Evolutionary conservation across 257 asterid genomes (phyloP), one percentile per base, ranked within the genome.

Genomic region (Rehmannia glutinosa): DNA sequence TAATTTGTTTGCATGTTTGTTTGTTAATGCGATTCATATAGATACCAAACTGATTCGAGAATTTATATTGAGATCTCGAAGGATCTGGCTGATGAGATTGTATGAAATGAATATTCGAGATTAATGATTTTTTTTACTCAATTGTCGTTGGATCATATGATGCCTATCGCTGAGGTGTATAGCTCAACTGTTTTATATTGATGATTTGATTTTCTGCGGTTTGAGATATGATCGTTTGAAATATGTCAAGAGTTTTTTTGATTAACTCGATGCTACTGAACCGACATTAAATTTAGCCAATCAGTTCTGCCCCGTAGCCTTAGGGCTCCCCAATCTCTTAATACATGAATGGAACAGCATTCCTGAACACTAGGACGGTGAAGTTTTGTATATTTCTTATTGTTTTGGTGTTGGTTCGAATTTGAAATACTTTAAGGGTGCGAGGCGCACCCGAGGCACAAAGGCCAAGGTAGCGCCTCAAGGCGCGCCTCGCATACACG

Each of bases 11-110:
- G 53, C 69, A n/a, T 66, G 30, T 39, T 49, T 39, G 52, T 36
- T 8, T 36, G 36, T 75, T 38, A 49, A 65, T 66, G 59, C 47
- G 58, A 53, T 71, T 63, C 35, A n/a, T 55, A 10, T 52, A 32
- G 47, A 12, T 0, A 6, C 27, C 12, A 32, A 6, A 24, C 38
- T 57, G 10, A 12, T 28, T 76, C 60, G 2, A 20, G 38, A 24
- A 17, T 54, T 24, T 28, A 5, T 47, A n/a, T 38, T 19, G 17
- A 38, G 77, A 59, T 73, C 74, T 70, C 47, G 17, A 13, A 30
- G 61, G 77, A 73, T 73, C 77, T 64, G 53, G 72, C 17, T 46
- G 38, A 72, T 39, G 50, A 28, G 46, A 25, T 62, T 28, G 49
- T 21, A 38, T 43, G 59, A 49, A 69, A 64, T 59, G 30, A 46